Base-by-base conservation (phyloP, 164 flowering plant species). In the Taxillus chinensis region DNA sequence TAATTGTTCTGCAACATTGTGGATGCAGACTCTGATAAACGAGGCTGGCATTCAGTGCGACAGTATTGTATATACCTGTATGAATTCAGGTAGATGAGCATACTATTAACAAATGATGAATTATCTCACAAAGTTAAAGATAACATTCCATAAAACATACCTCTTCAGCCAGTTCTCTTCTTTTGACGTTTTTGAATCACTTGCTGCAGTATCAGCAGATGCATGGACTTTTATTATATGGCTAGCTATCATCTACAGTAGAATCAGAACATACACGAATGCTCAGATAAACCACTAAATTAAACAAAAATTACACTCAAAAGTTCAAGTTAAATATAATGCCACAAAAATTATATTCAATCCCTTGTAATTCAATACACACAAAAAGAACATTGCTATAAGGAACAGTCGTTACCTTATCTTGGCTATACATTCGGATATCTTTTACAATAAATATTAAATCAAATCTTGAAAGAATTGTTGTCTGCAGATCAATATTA, bases 401-500 rank as follows among this genome's bases (percentile, higher is more conserved):
- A 6, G 10, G 46, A 43, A 43, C 46, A 0, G 46, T 43, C 14
- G 13, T 70, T 85, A 93, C 99, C 97, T 90, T 89, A 69, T 95
- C 99, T 67, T 92, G 99, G 49, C 76, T 70, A 77, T 84, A 95
- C 86, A 79, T 80, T 68, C 96, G 80, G 74, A 86, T 65, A 72
- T 95, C 99, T 68, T 95, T 95, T 55, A 95, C 99, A 64, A 95
- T 95, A 68, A 95, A 95, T 57, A 95, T 95, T 27, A 95, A 69
- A 70, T 95, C 99, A 77, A 95, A 95, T 77, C 99, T 78, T 46
- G 99, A 95, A 64, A 91, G 96, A 73, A 95, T 95, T 12, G 97
- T 95, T 59, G 99, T 91, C 83, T 95, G 99, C 74, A 95, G 71
- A 76, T 95, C 97, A 51, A 91, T 95, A 73, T 91, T 95, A 67